Evolutionary conservation across 345 rosid species (phyloP).

Genomic region (Citrus unshiu): DNA sequence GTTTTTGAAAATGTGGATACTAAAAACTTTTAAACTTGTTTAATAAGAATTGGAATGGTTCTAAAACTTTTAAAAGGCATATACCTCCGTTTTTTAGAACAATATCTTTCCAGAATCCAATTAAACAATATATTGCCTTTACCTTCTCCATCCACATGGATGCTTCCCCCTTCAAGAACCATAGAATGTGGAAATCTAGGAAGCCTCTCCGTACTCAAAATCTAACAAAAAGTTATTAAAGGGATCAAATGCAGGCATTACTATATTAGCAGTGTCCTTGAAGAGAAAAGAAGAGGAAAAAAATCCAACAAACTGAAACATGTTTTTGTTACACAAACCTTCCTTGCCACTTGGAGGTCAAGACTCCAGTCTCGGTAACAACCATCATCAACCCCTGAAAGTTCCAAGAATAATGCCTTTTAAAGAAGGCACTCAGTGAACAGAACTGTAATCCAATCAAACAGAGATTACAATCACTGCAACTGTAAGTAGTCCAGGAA

Average conservation of each 20-base stretch:
- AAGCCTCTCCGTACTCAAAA: slow-evolving; percentile 62
- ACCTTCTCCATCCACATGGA: slow-evolving; percentile 99
- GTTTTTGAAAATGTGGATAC: background rate
- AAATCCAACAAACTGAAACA: background rate
- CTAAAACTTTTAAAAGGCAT: background rate
- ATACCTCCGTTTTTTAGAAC: background rate
- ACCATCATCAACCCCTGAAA: slow-evolving; percentile 71
- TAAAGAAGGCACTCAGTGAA: background rate
- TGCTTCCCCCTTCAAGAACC: slow-evolving; percentile 99
- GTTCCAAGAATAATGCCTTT: slow-evolving; percentile 8
- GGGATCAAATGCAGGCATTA: slow-evolving; percentile 8
- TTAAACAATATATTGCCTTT: background rate
- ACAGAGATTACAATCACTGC: background rate
- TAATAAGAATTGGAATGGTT: background rate
- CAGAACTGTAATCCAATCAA: background rate
- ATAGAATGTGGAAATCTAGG: slow-evolving; percentile 68
- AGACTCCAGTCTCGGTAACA: slow-evolving; percentile 88
- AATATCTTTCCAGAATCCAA: background rate
- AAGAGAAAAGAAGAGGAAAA: background rate
- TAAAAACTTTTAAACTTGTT: background rate
- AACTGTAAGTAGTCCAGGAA: background rate
- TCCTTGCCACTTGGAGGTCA: slow-evolving; percentile 75
- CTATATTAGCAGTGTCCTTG: background rate
- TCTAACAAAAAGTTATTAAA: slow-evolving; percentile 39
- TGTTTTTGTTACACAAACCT: slow-evolving; percentile 40